These are phyloP conservation scores for Zygosaccharomyces pseudobailii DNA, from an alignment of 1,139 yeast genomes.

Conservation along the genomic window DNA sequence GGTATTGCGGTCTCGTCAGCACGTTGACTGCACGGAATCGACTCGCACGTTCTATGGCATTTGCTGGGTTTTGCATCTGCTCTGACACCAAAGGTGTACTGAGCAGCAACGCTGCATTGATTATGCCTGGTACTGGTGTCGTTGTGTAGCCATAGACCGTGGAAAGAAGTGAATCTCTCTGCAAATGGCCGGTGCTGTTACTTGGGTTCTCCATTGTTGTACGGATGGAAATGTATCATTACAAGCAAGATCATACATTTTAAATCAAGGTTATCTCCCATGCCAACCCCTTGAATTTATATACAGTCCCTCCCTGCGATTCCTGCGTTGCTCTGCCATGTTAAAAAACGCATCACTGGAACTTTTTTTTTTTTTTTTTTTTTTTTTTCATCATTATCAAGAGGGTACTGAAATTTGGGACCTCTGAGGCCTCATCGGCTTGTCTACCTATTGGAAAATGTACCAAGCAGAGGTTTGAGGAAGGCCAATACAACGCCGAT, in stretches of 20 bases:
- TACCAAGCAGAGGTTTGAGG: not conserved
- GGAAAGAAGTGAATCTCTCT: slow-evolving; percentile 16
- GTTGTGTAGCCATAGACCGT: slow-evolving; percentile 35
- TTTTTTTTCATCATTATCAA: not conserved
- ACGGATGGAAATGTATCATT: not conserved
- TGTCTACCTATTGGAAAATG: not conserved
- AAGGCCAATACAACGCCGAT: not conserved
- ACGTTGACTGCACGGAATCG: slow-evolving; percentile 8
- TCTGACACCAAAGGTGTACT: slow-evolving; percentile 43
- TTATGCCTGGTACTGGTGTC: slow-evolving; percentile 55
- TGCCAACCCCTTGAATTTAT: not conserved
- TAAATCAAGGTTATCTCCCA: not conserved
- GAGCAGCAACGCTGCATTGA: slow-evolving; percentile 41
- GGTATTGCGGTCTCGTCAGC: slow-evolving; percentile 18
- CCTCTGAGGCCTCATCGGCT: not conserved
- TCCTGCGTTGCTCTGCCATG: not conserved
- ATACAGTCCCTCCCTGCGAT: not conserved
- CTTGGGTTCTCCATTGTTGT: slow-evolving; percentile 8
- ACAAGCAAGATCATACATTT: not conserved
- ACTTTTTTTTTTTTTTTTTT: not conserved
- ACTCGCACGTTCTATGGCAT: slow-evolving; percentile 11
- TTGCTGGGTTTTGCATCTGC: slow-evolving; percentile 16
- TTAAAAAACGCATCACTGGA: not conserved
- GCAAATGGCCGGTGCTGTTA: slow-evolving; percentile 5
- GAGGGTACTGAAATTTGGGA: not conserved